These are phyloP conservation scores for Blumeriella jaapii DNA, from an alignment of 2,329 filamentous ascomycete species.

Conservation along the genomic window DNA sequence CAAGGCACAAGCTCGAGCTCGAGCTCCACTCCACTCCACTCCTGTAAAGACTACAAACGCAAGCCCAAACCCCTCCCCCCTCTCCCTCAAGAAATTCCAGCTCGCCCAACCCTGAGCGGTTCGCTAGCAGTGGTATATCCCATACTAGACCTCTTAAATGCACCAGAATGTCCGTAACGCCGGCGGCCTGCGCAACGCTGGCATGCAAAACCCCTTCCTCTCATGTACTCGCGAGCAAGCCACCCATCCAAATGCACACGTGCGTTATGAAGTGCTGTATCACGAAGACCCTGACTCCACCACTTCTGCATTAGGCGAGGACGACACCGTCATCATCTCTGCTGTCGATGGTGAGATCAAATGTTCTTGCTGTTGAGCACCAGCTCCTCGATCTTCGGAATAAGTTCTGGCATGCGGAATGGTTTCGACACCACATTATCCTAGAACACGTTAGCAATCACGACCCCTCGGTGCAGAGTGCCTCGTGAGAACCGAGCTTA, in stretches of 20 bases:
- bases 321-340: not conserved
- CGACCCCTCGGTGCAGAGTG: not conserved
- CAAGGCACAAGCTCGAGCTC: too few species aligned
- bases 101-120: too few species aligned
- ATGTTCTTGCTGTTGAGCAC: slow-evolving; percentile 13
- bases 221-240: too few species aligned
- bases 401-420: slow-evolving; percentile 61
- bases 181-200: not conserved
- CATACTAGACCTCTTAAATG: not conserved
- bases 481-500: too few species aligned
- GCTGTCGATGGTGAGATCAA: slow-evolving; percentile 1
- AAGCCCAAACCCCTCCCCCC: not conserved
- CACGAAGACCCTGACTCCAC: slow-evolving; percentile 1
- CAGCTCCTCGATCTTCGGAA: slow-evolving; percentile 51
- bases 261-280: too few species aligned
- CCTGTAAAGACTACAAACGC: too few species aligned
- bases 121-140: too few species aligned
- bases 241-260: not conserved
- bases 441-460: slow-evolving; percentile 29
- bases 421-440: slow-evolving; percentile 72
- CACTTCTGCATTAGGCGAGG: not conserved
- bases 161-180: not conserved
- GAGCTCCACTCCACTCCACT: too few species aligned
- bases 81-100: too few species aligned
- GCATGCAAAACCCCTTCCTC: not conserved